Percentiles rank a stretch among this genome's conserved stretches.
Conservation (phyloP, 768 basidiomycete genomes). For the button mushroom (Agaricus bisporus) region DNA sequence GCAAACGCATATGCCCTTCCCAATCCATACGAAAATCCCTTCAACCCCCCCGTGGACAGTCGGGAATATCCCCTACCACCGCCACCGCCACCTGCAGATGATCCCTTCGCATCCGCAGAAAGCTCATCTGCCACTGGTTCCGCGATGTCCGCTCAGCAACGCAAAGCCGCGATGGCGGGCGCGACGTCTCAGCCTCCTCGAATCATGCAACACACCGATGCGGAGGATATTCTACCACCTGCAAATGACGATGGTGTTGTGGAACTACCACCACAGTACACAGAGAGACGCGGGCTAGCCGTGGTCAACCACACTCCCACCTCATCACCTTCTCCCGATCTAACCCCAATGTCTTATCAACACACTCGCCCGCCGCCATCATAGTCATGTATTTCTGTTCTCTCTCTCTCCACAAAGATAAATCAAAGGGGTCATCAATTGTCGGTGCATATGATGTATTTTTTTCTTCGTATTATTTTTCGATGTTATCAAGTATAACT, state of each 20-base stretch:
- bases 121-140: conserved; percentile 16
- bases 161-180: conserved; percentile 55
- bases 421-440: background rate
- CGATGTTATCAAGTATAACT: background rate
- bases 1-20: conserved; percentile 17
- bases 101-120: conserved; percentile 15
- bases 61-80: conserved; percentile 4
- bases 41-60: conserved; percentile 7
- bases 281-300: conserved; percentile 35
- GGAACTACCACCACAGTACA: conserved; percentile 75
- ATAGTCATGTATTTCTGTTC: background rate
- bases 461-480: background rate
- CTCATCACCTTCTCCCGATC: background rate
- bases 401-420: background rate
- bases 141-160: conserved; percentile 32
- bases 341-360: background rate
- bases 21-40: conserved; percentile 10
- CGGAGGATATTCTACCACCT: conserved; percentile 45
- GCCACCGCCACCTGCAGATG: background rate
- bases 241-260: conserved; percentile 46
- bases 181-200: conserved; percentile 40
- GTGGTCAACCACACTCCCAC: conserved; percentile 1
- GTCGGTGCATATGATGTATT: background rate
- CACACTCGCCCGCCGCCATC: background rate
- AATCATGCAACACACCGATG: conserved; percentile 65